Base-by-base conservation (phyloP, 2,329 filamentous ascomycete genomes). In the Dactylellina leptospora region DNA sequence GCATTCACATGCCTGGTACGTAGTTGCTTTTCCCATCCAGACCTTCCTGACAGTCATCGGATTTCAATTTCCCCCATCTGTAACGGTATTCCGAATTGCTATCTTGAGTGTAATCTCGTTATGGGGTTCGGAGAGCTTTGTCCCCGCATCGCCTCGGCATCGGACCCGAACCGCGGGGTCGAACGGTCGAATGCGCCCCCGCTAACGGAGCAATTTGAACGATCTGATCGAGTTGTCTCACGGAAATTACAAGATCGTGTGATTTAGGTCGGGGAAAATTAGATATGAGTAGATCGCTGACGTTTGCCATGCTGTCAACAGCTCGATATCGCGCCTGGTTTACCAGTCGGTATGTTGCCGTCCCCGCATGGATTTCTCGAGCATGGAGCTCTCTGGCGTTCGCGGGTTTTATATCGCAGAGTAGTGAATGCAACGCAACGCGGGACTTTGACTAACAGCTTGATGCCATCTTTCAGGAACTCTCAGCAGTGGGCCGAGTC, bases 71-170 rank as follows among this genome's bases (percentile, higher is more conserved):
- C n/a, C n/a, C n/a, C n/a, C n/a, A n/a, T 18, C 13, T 44, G 38
- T 56, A 66, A 51, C 51, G 42, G 56, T 55, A 54, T 66, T 66
- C 61, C 61, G 61, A 66, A 66, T 42, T 20, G 61, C 61, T 54
- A 54, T 38, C 27, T 30, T 6, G n/a, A 56, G 18, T 51, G 22
- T 20, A 13, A 28, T 62, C 16, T 53, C 47, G 58, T 62, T 62
- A 53, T 53, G 33, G 18, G 10, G 22, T 5, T n/a, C n/a, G n/a
- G n/a, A n/a, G n/a, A 13, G n/a, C 30, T 64, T 16, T 23, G 6
- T 22, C 36, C 47, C 38, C 38, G 23, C 54, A 59, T 60, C 42
- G 16, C 9, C 27, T 13, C 28, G 51, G 33, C 18, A 3, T 23
- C 13, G 51, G 27, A 42, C 42, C 42, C 48, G 30, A 45, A 51